phyloP scores from a whole-genome alignment of 108 stramenopile genomes.

The Hondaea fermentalgiana region DNA sequence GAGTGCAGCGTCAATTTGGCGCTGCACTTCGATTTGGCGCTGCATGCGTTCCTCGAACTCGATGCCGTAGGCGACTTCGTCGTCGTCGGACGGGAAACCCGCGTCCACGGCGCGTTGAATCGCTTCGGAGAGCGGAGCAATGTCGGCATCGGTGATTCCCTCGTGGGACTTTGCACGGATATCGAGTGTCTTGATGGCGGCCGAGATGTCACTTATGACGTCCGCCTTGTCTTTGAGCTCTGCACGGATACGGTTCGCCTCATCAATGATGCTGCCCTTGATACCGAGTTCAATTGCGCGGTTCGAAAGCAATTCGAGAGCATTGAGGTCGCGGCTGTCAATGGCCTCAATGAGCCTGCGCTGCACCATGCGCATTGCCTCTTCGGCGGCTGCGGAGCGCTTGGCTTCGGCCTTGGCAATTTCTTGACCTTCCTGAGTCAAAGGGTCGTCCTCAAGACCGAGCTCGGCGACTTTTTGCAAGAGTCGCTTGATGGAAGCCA shows the following conservation, averaged over 20 bases:
- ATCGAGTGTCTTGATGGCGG: slow-evolving; percentile 2
- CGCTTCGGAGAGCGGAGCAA: slow-evolving; percentile 1
- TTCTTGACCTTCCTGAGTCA: background rate
- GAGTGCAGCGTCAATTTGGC: background rate
- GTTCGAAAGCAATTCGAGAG: background rate
- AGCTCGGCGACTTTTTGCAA: slow-evolving; percentile 19
- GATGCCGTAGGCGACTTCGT: background rate
- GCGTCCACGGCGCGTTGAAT: slow-evolving; percentile 19
- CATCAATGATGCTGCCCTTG: background rate
- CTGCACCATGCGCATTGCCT: background rate
- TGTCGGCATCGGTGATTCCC: background rate
- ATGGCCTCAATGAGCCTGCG: background rate
- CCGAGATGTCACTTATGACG: background rate
- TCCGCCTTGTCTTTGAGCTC: slow-evolving; percentile 22
- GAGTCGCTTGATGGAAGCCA: slow-evolving; percentile 3
- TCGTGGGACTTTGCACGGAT: background rate
- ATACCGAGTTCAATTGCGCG: slow-evolving; percentile 18
- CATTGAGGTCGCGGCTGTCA: background rate
- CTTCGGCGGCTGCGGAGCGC: background rate
- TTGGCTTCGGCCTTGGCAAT: background rate
- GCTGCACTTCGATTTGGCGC: background rate
- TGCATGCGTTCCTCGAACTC: background rate
- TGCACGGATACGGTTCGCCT: background rate
- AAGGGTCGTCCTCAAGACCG: slow-evolving; percentile 5
- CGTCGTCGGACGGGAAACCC: background rate